Conservation (phyloP, 192 early-diverging fungal genomes). For the Backusella luteola region DNA sequence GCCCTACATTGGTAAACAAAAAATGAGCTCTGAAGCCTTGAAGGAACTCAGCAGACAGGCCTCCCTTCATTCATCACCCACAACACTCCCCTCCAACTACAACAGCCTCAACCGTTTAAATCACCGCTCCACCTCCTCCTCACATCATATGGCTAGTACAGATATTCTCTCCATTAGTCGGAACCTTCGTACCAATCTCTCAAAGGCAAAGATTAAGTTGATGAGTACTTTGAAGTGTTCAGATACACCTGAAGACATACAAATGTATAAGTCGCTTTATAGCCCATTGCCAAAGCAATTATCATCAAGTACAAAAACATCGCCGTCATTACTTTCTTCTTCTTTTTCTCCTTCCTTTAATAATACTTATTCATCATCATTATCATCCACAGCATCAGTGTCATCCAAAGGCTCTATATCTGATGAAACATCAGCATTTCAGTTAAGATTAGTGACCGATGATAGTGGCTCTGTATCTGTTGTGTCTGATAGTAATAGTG, state of each 20-base stretch:
- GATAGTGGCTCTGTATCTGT: slow-evolving; percentile 9
- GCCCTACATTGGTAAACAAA: background rate
- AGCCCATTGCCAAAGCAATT: background rate
- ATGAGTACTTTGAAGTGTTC: slow-evolving; percentile 4
- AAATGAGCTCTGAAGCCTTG: slow-evolving; percentile 8
- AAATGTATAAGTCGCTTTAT: slow-evolving; percentile 13
- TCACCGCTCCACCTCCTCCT: background rate
- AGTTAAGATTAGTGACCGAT: slow-evolving; percentile 7
- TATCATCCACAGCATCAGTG: background rate
- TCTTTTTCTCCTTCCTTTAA: background rate
- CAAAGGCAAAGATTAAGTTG: slow-evolving; percentile 7
- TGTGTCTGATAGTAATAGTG: background rate
- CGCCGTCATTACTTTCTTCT: background rate
- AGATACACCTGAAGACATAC: slow-evolving; percentile 6
- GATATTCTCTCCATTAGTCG: slow-evolving; percentile 11
- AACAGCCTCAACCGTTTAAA: background rate
- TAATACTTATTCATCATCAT: background rate
- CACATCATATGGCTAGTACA: background rate
- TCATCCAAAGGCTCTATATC: background rate
- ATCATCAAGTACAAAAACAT: background rate
- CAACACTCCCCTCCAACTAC: background rate
- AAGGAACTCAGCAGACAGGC: slow-evolving; percentile 10
- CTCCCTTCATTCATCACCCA: background rate
- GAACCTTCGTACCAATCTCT: background rate
- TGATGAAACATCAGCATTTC: slow-evolving; percentile 1